Evolutionary conservation across 768 basidiomycete species (phyloP).

Genomic region (Fomitopsis serialis): DNA sequence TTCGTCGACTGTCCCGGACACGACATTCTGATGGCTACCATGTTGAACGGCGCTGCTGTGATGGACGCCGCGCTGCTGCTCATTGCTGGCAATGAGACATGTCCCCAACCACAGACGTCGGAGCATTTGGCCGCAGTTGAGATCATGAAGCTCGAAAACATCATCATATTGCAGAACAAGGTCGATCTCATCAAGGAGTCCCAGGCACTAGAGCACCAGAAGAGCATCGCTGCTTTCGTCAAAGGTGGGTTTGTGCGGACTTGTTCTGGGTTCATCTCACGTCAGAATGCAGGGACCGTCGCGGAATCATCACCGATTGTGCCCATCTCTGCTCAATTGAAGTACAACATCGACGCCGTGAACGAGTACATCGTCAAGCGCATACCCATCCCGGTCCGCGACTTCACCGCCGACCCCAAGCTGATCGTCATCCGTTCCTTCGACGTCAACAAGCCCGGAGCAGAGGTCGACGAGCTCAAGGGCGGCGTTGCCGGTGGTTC

Average conservation of each 20-base stretch:
- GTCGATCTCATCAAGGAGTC: constrained; percentile 96
- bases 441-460: constrained; percentile 98
- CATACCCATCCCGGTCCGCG: constrained; percentile 90
- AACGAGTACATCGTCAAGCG: constrained; percentile 98
- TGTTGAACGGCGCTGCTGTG: constrained; percentile 99
- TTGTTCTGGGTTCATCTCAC: neutral
- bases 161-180: constrained; percentile 98
- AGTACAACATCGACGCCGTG: constrained; percentile 99
- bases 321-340: constrained; percentile 96
- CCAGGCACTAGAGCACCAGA: constrained; percentile 92
- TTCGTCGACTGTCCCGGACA: constrained; percentile 98
- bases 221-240: constrained; percentile 92
- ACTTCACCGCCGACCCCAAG: constrained; percentile 87
- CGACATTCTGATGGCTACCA: constrained; percentile 99
- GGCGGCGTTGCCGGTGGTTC: constrained; percentile 98
- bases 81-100: constrained; percentile 96
- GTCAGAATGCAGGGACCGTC: constrained; percentile 69
- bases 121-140: constrained; percentile 98
- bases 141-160: constrained; percentile 98
- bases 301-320: constrained; percentile 97
- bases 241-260: constrained; percentile 53
- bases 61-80: constrained; percentile 98
- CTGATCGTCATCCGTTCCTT: constrained; percentile 99
- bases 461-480: constrained; percentile 94
- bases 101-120: constrained; percentile 97